Conservation (phyloP, 179 eudicot genomes). For the Beta macrorhiza region DNA sequence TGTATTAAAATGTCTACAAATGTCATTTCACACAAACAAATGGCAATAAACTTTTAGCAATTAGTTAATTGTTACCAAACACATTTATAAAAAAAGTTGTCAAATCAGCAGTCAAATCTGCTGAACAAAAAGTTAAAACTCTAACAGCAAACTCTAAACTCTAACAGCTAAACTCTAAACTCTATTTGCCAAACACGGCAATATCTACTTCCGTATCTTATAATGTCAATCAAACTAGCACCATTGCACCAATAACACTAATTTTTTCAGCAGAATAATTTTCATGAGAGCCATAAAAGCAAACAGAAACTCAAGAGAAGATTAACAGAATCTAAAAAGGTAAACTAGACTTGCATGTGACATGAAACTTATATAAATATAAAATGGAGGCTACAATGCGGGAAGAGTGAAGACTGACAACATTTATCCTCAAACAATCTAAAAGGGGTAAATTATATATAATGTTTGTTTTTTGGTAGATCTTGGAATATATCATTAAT, state of each 20-base stretch:
- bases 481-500: conserved; percentile 35
- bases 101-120: too few species aligned
- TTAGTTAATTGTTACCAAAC: too few species aligned
- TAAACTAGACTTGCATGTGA: conserved; percentile 19
- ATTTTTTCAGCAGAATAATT: background rate
- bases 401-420: conserved; percentile 30
- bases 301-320: background rate
- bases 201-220: too few species aligned
- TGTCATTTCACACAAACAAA: too few species aligned
- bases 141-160: too few species aligned
- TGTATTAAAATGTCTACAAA: too few species aligned
- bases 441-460: conserved; percentile 11
- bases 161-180: too few species aligned
- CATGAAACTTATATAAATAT: background rate
- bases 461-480: conserved; percentile 20
- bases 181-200: too few species aligned
- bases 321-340: conserved; percentile 1
- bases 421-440: conserved; percentile 18
- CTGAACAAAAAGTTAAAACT: too few species aligned
- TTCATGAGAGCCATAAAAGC: background rate
- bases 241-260: background rate
- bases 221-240: too few species aligned
- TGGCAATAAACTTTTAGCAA: too few species aligned
- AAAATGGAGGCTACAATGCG: conserved; percentile 28
- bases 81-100: too few species aligned